These are phyloP conservation scores for Colletotrichum brevisporum DNA, from an alignment of 2,329 filamentous ascomycete species.

Conservation along the genomic window DNA sequence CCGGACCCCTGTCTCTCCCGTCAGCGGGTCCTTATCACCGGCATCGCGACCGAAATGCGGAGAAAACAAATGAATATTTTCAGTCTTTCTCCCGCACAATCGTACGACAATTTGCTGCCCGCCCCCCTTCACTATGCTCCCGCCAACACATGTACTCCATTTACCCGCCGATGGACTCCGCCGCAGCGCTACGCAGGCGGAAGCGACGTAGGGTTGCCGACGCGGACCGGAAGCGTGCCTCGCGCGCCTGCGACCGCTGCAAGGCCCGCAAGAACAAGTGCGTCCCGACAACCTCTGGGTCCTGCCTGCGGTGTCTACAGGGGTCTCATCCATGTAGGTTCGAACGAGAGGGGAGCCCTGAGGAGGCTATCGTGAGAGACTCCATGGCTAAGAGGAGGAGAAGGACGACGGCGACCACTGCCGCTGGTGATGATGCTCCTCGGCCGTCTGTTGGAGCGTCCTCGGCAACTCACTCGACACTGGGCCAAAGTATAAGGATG, in stretches of 20 bases:
- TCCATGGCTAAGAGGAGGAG: constrained; percentile 28
- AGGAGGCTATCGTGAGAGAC: neutral
- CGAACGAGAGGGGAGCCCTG: constrained; percentile 25
- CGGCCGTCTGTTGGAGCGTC: neutral
- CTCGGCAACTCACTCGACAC: neutral
- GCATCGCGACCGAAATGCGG: constrained; percentile 7
- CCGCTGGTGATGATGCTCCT: neutral
- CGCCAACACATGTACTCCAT: neutral
- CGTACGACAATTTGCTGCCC: neutral
- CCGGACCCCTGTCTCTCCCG: constrained; percentile 9
- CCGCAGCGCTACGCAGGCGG: constrained; percentile 16
- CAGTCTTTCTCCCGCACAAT: neutral
- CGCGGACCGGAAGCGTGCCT: constrained; percentile 51
- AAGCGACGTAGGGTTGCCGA: constrained; percentile 49
- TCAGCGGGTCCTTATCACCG: constrained; percentile 1
- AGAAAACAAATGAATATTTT: constrained; percentile 1
- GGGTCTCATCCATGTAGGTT: constrained; percentile 44
- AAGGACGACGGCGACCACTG: no score
- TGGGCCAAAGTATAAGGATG: constrained; percentile 1
- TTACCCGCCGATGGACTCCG: constrained; percentile 23
- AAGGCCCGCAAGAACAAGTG: constrained; percentile 54
- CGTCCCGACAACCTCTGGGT: constrained; percentile 45
- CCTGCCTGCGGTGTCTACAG: constrained; percentile 48
- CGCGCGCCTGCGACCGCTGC: constrained; percentile 51
- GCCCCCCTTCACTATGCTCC: neutral